Evolutionary conservation across 2,329 filamentous ascomycete genomes (phyloP), one percentile per base, ranked within the genome.

Genomic region (Phaeophleospora eucalypticola): DNA sequence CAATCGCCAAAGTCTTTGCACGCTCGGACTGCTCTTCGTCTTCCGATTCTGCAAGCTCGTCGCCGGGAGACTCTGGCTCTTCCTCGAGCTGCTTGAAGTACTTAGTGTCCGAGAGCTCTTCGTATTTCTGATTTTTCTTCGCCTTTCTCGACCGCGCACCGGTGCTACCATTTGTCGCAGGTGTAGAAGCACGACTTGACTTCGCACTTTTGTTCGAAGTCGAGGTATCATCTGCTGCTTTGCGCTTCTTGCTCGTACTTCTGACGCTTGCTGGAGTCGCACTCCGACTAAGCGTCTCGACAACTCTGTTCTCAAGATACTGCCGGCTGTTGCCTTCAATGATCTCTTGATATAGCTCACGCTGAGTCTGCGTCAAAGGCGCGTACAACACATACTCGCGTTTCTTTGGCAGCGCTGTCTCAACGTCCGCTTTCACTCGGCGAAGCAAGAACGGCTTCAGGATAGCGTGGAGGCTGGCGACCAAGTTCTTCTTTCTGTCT

Each of bases 371-470:
- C 0, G 89, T 95, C 69, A 98, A 82, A 0, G 93, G 93, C 0
- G 93, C 93, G 60, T 93, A 97, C 0, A 98, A 72, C 2, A 98
- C 87, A 57, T 98, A 98, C 66, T 98, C 93, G 20, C 93, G 81
- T 72, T 98, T 98, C 69, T 91, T 94, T 0, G 93, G 93, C n/a
- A 98, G 75, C 39, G 89, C 81, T 2, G 84, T 84, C 45, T 95
- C 91, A 0, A 98, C 93, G 61, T 98, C 93, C 0, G 88, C 86
- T 68, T 98, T 98, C 53, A 98, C 80, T 15, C 93, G 79, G 1
- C 93, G 81, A 1, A 98, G 74, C 1, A 98, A 73, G 58, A 98
- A 84, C 0, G 93, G 93, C 58, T 97, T 95, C 0, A 98, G 69
- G 18, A 98, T 90, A 0, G 91, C 81, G 62, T 98, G 93, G 47